phyloP scores from a whole-genome alignment of 2,329 filamentous ascomycete genomes.

The Neopestalotiopsis sp. region DNA sequence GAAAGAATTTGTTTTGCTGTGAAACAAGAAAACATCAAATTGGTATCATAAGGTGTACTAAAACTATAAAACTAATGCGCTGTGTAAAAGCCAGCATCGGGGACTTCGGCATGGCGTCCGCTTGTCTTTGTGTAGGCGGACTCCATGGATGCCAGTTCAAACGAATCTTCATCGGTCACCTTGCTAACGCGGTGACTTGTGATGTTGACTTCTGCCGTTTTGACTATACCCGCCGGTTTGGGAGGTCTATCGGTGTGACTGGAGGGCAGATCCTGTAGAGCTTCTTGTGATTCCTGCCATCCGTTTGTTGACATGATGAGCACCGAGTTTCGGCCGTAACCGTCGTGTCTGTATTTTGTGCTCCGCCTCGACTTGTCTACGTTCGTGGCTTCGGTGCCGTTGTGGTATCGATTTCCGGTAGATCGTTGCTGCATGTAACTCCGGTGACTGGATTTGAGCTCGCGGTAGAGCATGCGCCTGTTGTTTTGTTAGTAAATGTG shows the following conservation, averaged over 20 bases:
- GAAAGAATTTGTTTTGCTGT: neutral
- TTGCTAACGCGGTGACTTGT: conserved; percentile 27
- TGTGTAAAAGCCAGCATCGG: neutral
- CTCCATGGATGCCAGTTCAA: conserved; percentile 22
- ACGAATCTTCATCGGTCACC: conserved; percentile 19
- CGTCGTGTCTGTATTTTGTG: conserved; percentile 28
- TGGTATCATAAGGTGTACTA: neutral
- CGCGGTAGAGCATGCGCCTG: conserved; percentile 40
- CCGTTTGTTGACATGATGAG: conserved; percentile 37
- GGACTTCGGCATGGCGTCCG: neutral
- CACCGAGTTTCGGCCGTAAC: conserved; percentile 30
- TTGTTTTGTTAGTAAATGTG: neutral
- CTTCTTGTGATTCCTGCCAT: conserved; percentile 40
- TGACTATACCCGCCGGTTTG: conserved; percentile 30
- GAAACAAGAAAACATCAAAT: neutral
- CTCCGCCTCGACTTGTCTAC: conserved; percentile 22
- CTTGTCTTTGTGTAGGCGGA: conserved; percentile 7
- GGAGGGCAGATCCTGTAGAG: conserved; percentile 27
- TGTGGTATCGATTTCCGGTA: neutral
- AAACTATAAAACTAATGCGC: conserved; percentile 2
- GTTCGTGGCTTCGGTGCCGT: neutral
- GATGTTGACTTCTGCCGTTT: conserved; percentile 36
- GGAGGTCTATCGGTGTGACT: conserved; percentile 13
- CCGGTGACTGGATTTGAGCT: conserved; percentile 35
- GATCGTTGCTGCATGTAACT: conserved; percentile 32